phyloP scores from a whole-genome alignment of 768 basidiomycete species.

The Trametes villosa region DNA sequence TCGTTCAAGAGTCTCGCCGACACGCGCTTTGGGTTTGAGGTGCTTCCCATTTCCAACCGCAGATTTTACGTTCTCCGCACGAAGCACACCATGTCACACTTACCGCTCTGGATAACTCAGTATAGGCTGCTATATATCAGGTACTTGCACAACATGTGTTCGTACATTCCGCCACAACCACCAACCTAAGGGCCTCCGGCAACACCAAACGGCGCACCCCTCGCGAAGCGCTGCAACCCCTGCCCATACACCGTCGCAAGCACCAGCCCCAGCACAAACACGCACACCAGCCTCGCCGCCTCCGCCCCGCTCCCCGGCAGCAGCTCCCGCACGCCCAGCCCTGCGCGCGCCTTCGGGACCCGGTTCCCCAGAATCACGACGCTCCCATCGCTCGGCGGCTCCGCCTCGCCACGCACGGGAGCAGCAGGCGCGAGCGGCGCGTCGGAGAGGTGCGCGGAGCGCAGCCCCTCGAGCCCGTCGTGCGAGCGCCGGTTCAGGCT shows the following conservation, averaged over 20 bases:
- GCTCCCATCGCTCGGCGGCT: conserved; percentile 8
- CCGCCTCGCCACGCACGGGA: not conserved
- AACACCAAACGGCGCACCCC: too few relatives aligned
- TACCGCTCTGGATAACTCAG: too few relatives aligned
- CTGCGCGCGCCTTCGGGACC: not conserved
- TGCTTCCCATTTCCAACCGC: too few relatives aligned
- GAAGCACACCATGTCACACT: too few relatives aligned
- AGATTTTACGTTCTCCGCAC: too few relatives aligned
- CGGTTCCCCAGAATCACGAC: not conserved
- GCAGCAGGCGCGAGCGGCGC: not conserved
- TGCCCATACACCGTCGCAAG: not conserved
- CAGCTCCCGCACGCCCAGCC: not conserved
- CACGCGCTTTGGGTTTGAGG: too few relatives aligned
- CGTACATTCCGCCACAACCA: too few relatives aligned
- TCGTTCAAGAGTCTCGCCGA: too few relatives aligned
- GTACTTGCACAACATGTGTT: too few relatives aligned
- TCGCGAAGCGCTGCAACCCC: too few relatives aligned
- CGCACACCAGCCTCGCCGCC: not conserved
- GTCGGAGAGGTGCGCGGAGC: conserved; percentile 30
- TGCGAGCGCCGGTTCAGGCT: conserved; percentile 52
- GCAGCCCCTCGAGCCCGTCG: conserved; percentile 60
- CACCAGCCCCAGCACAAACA: not conserved
- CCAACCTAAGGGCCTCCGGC: too few relatives aligned
- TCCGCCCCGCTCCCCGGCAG: not conserved
- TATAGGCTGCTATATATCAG: too few relatives aligned